phyloP scores from a whole-genome alignment of 768 basidiomycete genomes.

The Gloeostereum incarnatum region DNA sequence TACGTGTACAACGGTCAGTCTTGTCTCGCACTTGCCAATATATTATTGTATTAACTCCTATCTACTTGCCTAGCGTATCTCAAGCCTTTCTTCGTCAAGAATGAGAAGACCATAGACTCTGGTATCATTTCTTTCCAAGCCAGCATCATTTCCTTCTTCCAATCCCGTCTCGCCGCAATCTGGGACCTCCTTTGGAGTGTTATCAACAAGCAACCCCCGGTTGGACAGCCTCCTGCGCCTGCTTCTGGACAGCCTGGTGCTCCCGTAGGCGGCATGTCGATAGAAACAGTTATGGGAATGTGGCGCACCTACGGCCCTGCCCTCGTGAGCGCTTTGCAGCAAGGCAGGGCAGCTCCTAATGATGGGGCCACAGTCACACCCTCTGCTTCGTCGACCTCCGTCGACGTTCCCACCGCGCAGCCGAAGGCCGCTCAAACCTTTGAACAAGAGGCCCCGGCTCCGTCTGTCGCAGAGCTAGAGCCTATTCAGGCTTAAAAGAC shows the following conservation, averaged over 20 bases:
- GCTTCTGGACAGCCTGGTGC: constrained; percentile 14
- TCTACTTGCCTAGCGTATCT: too few relatives aligned
- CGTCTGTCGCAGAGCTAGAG: constrained; percentile 33
- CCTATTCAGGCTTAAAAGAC: too few relatives aligned
- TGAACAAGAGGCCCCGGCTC: constrained; percentile 6
- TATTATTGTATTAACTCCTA: too few relatives aligned
- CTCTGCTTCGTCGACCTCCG: constrained; percentile 11
- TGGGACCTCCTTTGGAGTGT: constrained; percentile 36
- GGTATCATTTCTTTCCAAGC: constrained; percentile 44
- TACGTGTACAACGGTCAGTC: constrained; percentile 52
- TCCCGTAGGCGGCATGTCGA: constrained; percentile 11
- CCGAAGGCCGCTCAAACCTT: constrained; percentile 6
- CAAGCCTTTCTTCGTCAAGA: constrained; percentile 47
- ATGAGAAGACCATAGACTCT: constrained; percentile 54
- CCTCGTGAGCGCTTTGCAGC: constrained; percentile 21
- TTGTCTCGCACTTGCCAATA: too few relatives aligned
- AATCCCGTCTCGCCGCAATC: constrained; percentile 36
- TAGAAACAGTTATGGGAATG: constrained; percentile 24
- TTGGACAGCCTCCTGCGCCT: constrained; percentile 13
- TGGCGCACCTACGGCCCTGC: constrained; percentile 33
- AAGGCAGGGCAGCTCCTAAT: constrained; percentile 7
- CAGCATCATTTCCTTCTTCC: constrained; percentile 46
- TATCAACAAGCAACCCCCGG: constrained; percentile 28
- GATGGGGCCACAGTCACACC: constrained; percentile 6
- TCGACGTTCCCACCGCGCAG: constrained; percentile 9